Evolutionary conservation across 1,284 basidiomycete species (phyloP).

Genomic region (Moesziomyces antarcticus): DNA sequence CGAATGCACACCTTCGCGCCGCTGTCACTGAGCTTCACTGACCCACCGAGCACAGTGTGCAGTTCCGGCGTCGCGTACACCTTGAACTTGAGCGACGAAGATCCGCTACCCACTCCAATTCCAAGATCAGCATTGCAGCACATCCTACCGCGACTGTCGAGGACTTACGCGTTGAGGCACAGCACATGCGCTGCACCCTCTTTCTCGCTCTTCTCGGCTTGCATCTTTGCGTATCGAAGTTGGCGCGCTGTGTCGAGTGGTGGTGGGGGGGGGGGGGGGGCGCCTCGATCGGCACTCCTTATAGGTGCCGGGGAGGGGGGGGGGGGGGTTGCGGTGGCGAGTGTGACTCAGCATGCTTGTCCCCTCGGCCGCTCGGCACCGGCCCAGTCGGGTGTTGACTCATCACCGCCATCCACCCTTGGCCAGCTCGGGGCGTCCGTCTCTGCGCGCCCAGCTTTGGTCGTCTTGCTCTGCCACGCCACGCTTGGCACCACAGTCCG

Average conservation of each 20-base stretch:
- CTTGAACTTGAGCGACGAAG: slow-evolving; percentile 47
- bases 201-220: fast-evolving
- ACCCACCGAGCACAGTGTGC: neutral
- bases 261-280: too few species aligned
- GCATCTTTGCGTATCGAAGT: too few species aligned
- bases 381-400: neutral
- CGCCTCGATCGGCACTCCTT: too few species aligned
- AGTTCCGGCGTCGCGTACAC: slow-evolving; percentile 6
- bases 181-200: neutral
- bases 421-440: too few species aligned
- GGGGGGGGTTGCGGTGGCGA: neutral
- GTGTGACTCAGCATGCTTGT: neutral
- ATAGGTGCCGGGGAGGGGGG: too few species aligned
- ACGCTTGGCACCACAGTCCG: too few species aligned
- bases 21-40: slow-evolving; percentile 1
- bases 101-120: slow-evolving; percentile 11
- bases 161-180: neutral
- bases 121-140: neutral
- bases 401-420: neutral
- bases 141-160: neutral
- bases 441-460: too few species aligned
- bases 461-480: too few species aligned
- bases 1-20: neutral
- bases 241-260: too few species aligned
- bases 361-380: too few species aligned